These are phyloP conservation scores for Achaetomiella virescens DNA, from an alignment of 495 filamentous ascomycete species.

Conservation along the genomic window DNA sequence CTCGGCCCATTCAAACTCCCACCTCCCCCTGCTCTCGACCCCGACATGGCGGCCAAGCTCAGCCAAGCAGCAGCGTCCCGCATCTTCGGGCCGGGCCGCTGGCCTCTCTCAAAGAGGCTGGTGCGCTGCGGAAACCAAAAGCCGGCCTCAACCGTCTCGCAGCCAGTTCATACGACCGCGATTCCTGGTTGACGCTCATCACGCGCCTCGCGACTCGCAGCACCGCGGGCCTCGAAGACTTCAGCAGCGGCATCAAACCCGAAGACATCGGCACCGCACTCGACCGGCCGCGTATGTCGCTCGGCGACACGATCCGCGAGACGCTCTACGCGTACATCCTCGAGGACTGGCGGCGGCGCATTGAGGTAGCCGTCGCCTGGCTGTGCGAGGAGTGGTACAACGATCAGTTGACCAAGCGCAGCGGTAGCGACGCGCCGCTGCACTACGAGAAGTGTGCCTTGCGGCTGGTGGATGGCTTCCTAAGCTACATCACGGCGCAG, in stretches of 20 bases:
- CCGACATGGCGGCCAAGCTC: slow-evolving; percentile 59
- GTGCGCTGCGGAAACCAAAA: slow-evolving; percentile 46
- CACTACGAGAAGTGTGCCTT: slow-evolving; percentile 79
- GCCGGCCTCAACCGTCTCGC: slow-evolving; percentile 77
- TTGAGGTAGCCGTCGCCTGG: slow-evolving; percentile 85
- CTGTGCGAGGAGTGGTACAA: slow-evolving; percentile 98
- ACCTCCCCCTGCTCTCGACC: slow-evolving; percentile 63
- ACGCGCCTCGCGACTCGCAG: slow-evolving; percentile 80
- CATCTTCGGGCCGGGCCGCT: slow-evolving; percentile 70
- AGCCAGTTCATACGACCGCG: slow-evolving; percentile 76
- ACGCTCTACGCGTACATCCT: slow-evolving; percentile 75
- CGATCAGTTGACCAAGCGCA: slow-evolving; percentile 57
- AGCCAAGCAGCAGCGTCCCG: slow-evolving; percentile 64
- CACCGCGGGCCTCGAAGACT: slow-evolving; percentile 56
- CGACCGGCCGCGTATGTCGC: slow-evolving; percentile 27
- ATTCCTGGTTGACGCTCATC: slow-evolving; percentile 86
- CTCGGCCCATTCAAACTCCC: slow-evolving; percentile 67
- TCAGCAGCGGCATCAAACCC: slow-evolving; percentile 37
- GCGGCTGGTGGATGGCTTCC: slow-evolving; percentile 75
- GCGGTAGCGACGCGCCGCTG: slow-evolving; percentile 35
- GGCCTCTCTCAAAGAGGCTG: slow-evolving; percentile 52
- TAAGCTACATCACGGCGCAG: slow-evolving; percentile 76
- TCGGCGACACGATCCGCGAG: slow-evolving; percentile 69
- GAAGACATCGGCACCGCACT: slow-evolving; percentile 34
- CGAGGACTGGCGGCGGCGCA: slow-evolving; percentile 81